A percentile compares a stretch with the other conserved stretches of the same genome.
Conservation (phyloP, 2,329 filamentous ascomycete species). For the Paecilomyces fulvus region DNA sequence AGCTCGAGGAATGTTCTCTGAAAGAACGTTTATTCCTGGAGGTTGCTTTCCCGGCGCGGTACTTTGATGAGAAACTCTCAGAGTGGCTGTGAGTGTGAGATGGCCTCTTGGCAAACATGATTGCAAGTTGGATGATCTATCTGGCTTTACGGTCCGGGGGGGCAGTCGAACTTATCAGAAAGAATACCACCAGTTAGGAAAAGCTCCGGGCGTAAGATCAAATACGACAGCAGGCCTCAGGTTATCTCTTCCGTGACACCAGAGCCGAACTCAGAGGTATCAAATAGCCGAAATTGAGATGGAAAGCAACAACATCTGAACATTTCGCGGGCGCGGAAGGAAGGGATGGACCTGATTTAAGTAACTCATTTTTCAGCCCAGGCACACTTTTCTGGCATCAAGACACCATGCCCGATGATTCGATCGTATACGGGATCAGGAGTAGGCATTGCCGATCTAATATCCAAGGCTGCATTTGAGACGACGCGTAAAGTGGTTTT, state of each 20-base stretch:
- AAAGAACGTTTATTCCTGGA: slow-evolving; percentile 25
- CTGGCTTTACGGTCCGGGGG: not conserved
- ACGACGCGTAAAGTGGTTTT: slow-evolving; percentile 27
- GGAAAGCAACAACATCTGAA: slow-evolving; percentile 1
- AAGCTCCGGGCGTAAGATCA: not conserved
- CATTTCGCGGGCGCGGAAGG: slow-evolving; percentile 5
- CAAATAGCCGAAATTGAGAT: not conserved
- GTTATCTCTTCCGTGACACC: not conserved
- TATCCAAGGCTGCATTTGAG: slow-evolving; percentile 4
- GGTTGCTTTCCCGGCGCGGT: slow-evolving; percentile 33
- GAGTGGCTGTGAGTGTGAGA: slow-evolving; percentile 12
- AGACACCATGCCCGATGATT: not conserved
- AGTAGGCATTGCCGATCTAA: not conserved
- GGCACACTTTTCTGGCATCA: not conserved
- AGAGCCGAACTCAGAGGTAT: not conserved
- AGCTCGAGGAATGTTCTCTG: slow-evolving; percentile 19
- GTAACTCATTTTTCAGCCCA: not conserved
- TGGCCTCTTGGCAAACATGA: slow-evolving; percentile 14
- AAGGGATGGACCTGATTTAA: not conserved
- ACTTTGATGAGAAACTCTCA: slow-evolving; percentile 32
- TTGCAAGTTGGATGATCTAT: not conserved
- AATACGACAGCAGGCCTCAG: not conserved
- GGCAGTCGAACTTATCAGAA: not conserved
- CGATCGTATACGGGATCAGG: not conserved
- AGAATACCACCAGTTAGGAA: not conserved